Conservation (phyloP, 2,329 filamentous ascomycete species). For the Pseudogymnoascus sp. region DNA sequence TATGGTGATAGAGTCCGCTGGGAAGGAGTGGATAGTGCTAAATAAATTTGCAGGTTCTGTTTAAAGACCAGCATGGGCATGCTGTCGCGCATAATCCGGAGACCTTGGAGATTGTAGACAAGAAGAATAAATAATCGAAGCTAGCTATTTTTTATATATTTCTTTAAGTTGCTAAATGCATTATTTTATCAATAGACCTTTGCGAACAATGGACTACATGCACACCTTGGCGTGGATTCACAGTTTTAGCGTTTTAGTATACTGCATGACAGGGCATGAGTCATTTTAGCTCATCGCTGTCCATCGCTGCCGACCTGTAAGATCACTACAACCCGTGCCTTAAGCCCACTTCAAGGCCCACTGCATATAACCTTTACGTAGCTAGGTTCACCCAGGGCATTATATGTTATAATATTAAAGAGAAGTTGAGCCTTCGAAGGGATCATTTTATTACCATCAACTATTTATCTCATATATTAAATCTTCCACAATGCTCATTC, state of each 20-base stretch:
- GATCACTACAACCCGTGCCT: not conserved
- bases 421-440: not conserved
- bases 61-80: constrained; percentile 33
- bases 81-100: constrained; percentile 33
- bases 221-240: no score
- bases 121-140: not conserved
- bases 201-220: no score
- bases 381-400: not conserved
- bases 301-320: not conserved
- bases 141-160: not conserved
- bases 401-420: not conserved
- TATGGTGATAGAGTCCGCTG: constrained; percentile 14
- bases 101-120: constrained; percentile 27
- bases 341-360: not conserved
- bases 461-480: not conserved
- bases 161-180: no score
- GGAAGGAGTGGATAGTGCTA: not conserved
- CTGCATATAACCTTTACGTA: not conserved
- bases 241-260: not conserved
- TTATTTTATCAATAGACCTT: not conserved
- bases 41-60: constrained; percentile 27
- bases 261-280: not conserved
- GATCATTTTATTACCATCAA: not conserved
- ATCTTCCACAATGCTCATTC: not conserved
- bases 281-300: not conserved